Evolutionary conservation across 345 rosid genomes (phyloP).

Genomic region (Bruguiera gymnorhiza): DNA sequence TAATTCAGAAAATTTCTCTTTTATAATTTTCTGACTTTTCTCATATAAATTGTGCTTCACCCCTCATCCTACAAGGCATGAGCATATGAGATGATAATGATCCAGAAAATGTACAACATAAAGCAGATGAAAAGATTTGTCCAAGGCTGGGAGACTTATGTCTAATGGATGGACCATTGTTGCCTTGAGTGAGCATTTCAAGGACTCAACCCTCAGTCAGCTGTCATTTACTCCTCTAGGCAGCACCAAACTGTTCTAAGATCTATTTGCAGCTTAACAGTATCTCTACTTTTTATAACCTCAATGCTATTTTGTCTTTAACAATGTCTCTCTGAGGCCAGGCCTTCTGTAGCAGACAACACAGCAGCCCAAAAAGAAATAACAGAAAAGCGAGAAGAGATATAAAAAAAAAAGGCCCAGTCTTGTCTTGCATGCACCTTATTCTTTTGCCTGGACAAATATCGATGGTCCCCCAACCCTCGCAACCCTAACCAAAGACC

Average conservation of each 20-base stretch:
- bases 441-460: constrained; percentile 18
- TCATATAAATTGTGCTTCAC: too few species aligned
- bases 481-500: background rate
- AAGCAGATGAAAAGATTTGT: background rate
- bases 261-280: constrained; percentile 11
- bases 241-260: background rate
- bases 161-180: background rate
- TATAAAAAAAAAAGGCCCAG: constrained; percentile 13
- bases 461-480: constrained; percentile 26
- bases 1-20: too few species aligned
- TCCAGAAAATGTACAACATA: background rate
- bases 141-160: background rate
- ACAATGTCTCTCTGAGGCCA: background rate
- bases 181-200: constrained; percentile 1
- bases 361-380: constrained; percentile 20
- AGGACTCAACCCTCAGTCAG: background rate
- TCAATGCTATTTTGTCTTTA: constrained; percentile 30
- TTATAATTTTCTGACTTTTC: too few species aligned
- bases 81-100: too few species aligned
- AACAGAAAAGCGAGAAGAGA: constrained; percentile 21
- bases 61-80: too few species aligned
- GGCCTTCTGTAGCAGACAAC: background rate
- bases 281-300: constrained; percentile 13
- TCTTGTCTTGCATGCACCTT: constrained; percentile 36
- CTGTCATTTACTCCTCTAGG: background rate